Base-by-base conservation (phyloP, 2,329 filamentous ascomycete species). In the Colletotrichum sp. region DNA sequence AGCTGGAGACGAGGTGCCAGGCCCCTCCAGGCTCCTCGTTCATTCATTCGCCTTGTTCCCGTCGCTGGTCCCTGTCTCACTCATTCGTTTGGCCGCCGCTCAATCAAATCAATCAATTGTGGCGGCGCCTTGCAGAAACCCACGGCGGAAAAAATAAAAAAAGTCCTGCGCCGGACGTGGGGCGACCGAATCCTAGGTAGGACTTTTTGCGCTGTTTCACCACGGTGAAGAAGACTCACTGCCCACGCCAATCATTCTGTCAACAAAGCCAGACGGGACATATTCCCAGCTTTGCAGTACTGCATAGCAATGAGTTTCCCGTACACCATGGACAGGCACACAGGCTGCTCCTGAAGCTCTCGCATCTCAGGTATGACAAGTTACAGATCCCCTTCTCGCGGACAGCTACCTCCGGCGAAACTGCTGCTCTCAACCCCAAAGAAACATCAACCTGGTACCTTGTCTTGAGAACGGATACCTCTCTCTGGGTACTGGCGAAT, bases 171-270 rank as follows among this genome's bases (percentile, higher is more conserved):
- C 34, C 62, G 21, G 69, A 52, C 64, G 70, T 76, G 73, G 73
- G 73, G 73, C 73, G n/a, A 21, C 44, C 10, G 0, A 49, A 49
- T 73, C 70, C 64, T 73, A 76, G 70, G 64, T 76, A 76, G 70
- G 70, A 76, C 74, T 68, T 76, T 76, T 73, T 44, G n/a, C 28
- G 21, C 16, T 65, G 74, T 76, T 76, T 73, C 74, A 76, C 74
- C 59, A 34, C 21, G 64, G 57, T 74, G 64, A 76, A 76, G 74
- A 73, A 76, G 74, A 73, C 63, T 73, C 70, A 69, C 60, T 28
- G 24, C 73, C 57, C 52, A 62, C 73, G 64, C 73, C 73, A 76
- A 76, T 64, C 69, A 76, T 44, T 13, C 24, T 13, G 34, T n/a
- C 2, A 21, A 62, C 6, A 30, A 34, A 18, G 10, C 21, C 67